Base-by-base conservation (phyloP, 108 stramenopile species). In the Schizochytrium sp. region DNA sequence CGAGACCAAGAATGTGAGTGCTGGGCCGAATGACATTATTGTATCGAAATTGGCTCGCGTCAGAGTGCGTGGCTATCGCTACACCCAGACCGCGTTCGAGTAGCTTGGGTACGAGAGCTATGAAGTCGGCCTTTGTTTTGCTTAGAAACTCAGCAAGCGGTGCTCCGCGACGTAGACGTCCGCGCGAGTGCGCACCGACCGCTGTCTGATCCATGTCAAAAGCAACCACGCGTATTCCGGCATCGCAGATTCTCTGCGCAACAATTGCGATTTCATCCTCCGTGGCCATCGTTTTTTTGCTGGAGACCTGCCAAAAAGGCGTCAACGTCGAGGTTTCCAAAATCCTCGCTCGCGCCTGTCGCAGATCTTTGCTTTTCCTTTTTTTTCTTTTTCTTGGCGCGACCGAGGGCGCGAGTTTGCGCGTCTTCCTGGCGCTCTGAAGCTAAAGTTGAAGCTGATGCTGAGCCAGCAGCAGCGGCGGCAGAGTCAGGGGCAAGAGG, bases 191-290 rank as follows among this genome's bases (percentile, higher is more conserved):
- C 48, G 76, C 76, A 8, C 76, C 48, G 6, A 83, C 76, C 10
- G 76, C 76, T 0, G 76, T 83, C 23, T 83, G 76, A 23, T 83
- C 76, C 76, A 83, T 83, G 76, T 83, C 76, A 83, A 83, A 83
- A 41, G 63, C 63, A 23, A 69, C 63, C 6, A 69, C 63, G 21
- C 41, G 25, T 8, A 69, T 69, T 8, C 63, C 63, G 8, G 41
- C 63, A 18, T 18, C 14, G 21, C 25, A 23, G 25, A 69, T 41
- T 23, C 63, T 12, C 41, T 8, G 14, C 10, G 63, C 63, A 18
- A 69, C 41, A 28, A 23, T 41, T 23, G 34, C 4, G 4, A 18
- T 69, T 10, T 69, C 41, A 23, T 8, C 41, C 25, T 5, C 41
- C 14, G 21, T 69, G 21, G 63, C 25, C 63, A 69, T 69, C 63